Percentiles rank a stretch among this genome's conserved stretches.
phyloP scores from a whole-genome alignment of 495 filamentous ascomycete species.

The Penicillium argentinense region DNA sequence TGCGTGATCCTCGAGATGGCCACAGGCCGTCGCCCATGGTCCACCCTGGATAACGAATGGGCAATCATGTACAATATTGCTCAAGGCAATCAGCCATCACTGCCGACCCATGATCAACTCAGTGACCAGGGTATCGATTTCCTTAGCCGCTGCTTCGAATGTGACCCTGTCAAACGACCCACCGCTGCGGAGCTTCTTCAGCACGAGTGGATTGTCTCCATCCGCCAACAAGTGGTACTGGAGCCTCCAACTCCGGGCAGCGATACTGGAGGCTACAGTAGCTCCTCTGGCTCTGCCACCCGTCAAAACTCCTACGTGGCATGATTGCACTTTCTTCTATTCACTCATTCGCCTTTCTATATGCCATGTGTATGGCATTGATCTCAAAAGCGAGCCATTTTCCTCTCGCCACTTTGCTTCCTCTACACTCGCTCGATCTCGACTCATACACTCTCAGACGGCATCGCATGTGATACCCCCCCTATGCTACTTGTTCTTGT shows the following conservation, averaged over 20 bases:
- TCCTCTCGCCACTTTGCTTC: neutral
- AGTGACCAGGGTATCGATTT: slow-evolving; percentile 85
- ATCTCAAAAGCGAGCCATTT: too few relatives aligned
- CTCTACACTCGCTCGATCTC: slow-evolving; percentile 25
- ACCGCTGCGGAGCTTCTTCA: slow-evolving; percentile 88
- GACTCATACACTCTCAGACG: slow-evolving; percentile 17
- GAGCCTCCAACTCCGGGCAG: slow-evolving; percentile 51
- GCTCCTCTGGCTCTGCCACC: slow-evolving; percentile 29
- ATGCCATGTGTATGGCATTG: too few relatives aligned
- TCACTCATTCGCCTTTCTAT: neutral
- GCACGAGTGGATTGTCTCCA: slow-evolving; percentile 88
- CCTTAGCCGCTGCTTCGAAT: slow-evolving; percentile 79
- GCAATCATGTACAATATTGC: slow-evolving; percentile 99
- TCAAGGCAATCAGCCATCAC: slow-evolving; percentile 85
- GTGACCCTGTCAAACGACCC: slow-evolving; percentile 75
- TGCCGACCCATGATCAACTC: slow-evolving; percentile 81
- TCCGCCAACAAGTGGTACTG: slow-evolving; percentile 59
- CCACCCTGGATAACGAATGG: slow-evolving; percentile 98
- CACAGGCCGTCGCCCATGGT: slow-evolving; percentile 92
- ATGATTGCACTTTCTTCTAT: slow-evolving; percentile 15
- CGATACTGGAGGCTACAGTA: slow-evolving; percentile 33
- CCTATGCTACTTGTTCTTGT: neutral
- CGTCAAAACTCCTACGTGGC: slow-evolving; percentile 38
- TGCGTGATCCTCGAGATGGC: slow-evolving; percentile 98
- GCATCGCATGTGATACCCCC: slow-evolving; percentile 37